Evolutionary conservation across 176 grass and related monocot genomes (phyloP).

Genomic region (Lolium rigidum): DNA sequence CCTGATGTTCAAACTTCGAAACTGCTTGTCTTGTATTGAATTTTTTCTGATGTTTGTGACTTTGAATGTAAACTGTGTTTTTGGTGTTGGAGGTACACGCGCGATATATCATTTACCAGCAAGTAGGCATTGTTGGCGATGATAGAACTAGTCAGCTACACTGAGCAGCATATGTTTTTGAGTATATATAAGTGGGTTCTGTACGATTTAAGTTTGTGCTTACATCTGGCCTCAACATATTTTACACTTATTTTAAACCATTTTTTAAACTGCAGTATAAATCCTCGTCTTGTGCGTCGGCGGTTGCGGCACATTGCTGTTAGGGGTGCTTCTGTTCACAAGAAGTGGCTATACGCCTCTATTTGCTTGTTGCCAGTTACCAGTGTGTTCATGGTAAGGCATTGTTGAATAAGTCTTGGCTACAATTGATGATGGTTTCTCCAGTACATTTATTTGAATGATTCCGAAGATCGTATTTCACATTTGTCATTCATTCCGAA

Average conservation of each 20-base stretch:
- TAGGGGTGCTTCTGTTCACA: constrained; percentile 82
- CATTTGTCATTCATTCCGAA: not conserved
- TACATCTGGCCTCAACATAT: not conserved
- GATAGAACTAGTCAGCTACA: not conserved
- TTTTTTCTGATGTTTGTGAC: not conserved
- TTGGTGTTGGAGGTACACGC: not conserved
- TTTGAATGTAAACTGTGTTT: not conserved
- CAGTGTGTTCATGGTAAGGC: constrained; percentile 80
- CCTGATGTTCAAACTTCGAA: not conserved
- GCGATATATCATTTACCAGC: not conserved
- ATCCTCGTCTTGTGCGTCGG: constrained; percentile 86
- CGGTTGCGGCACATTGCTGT: constrained; percentile 86
- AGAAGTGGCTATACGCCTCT: constrained; percentile 82
- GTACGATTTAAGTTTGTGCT: not conserved
- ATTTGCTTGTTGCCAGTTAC: constrained; percentile 74
- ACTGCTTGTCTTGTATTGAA: not conserved
- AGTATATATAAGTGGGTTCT: not conserved
- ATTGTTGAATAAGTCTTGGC: not conserved
- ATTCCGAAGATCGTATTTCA: not conserved
- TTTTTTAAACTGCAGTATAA: constrained; percentile 68
- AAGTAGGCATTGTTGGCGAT: not conserved
- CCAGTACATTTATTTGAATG: not conserved
- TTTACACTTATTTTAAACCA: constrained; percentile 31
- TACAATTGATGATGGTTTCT: constrained; percentile 3
- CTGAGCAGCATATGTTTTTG: not conserved